Base-by-base conservation (phyloP, 805 yeast genomes). In the Candida fluviatilis region DNA sequence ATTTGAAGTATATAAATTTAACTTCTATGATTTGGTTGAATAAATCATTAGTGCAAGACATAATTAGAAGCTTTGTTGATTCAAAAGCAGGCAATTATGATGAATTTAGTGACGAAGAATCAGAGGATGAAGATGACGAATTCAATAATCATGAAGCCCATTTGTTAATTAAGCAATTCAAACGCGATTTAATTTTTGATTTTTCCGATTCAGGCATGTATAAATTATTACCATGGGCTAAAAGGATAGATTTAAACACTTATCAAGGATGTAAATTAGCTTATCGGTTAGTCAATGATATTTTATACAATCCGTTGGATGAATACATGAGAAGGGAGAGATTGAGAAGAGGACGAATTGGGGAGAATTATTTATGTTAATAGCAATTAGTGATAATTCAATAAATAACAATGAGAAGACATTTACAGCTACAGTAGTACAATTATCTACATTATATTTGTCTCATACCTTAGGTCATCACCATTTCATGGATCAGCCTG, bases 391-490 rank as follows among this genome's bases (percentile, higher is more conserved):
- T 36, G 16, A 13, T 30, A 30, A 16, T 36, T 36, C n/a, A 24
- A 13, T 28, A 26, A 26, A 7, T 12, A 26, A 26, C 29, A 11
- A 7, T 12, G 12, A 21, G 8, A 21, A 21, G 6, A 6, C 6
- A 21, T 21, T 6, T 21, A 21, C 6, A 6, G 10, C 24, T 6
- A 21, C 24, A 21, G 10, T 21, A 21, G 6, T 21, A 21, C 24
- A 21, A 21, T 21, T 6, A 6, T 21, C 35, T 19, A 31, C 35
- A 12, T 6, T 11, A 39, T 21, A 43, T 50, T 70, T 84, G 87
- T 84, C 60, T 79, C 91, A 84, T 72, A 62, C 82, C 67, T 71
- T 80, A 86, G 95, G 95, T 86, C 95, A 86, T 86, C 95, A 83
- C 90, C 85, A 73, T 80, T 82, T 86, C 95, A 86, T 86, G 95